A percentile compares a stretch with the other conserved stretches of the same genome.
These are phyloP conservation scores for Fusarium lateritium DNA, from an alignment of 2,329 filamentous ascomycete genomes.

Conservation along the genomic window DNA sequence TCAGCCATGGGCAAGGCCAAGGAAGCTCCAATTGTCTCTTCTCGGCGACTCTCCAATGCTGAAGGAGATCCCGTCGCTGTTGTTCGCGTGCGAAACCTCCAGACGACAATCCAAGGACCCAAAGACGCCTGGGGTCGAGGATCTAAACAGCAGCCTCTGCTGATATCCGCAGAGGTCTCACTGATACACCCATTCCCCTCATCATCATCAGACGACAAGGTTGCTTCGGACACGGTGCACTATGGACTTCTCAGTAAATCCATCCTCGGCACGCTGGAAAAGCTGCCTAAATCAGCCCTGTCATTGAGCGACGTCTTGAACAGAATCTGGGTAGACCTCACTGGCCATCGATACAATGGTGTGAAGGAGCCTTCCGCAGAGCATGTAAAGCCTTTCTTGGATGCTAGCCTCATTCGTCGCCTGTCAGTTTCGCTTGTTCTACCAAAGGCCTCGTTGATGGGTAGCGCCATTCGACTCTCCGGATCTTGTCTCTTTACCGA, in stretches of 20 bases:
- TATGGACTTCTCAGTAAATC: conserved; percentile 80
- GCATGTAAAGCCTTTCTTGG: conserved; percentile 50
- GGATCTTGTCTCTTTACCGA: conserved; percentile 60
- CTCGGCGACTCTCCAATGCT: conserved; percentile 45
- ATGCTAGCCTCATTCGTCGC: conserved; percentile 56
- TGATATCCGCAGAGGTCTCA: conserved; percentile 72
- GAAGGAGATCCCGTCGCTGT: conserved; percentile 56
- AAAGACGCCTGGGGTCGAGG: conserved; percentile 78
- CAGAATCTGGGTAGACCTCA: conserved; percentile 53
- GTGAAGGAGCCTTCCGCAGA: conserved; percentile 10
- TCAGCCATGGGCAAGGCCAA: conserved; percentile 38
- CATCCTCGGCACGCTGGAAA: conserved; percentile 65
- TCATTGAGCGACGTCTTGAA: conserved; percentile 51
- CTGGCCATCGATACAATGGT: conserved; percentile 43
- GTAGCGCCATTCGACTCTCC: conserved; percentile 70
- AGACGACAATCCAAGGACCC: conserved; percentile 68
- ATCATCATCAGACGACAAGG: conserved; percentile 70
- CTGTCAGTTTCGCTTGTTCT: conserved; percentile 69
- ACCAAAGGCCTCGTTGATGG: conserved; percentile 78
- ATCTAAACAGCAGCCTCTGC: conserved; percentile 71
- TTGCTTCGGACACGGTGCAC: conserved; percentile 80
- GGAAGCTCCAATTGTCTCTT: conserved; percentile 41
- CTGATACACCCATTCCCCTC: conserved; percentile 70
- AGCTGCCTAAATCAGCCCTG: conserved; percentile 20
- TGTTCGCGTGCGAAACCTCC: conserved; percentile 75